Conservation (phyloP, 768 basidiomycete genomes). For the Mycena rebaudengoi region DNA sequence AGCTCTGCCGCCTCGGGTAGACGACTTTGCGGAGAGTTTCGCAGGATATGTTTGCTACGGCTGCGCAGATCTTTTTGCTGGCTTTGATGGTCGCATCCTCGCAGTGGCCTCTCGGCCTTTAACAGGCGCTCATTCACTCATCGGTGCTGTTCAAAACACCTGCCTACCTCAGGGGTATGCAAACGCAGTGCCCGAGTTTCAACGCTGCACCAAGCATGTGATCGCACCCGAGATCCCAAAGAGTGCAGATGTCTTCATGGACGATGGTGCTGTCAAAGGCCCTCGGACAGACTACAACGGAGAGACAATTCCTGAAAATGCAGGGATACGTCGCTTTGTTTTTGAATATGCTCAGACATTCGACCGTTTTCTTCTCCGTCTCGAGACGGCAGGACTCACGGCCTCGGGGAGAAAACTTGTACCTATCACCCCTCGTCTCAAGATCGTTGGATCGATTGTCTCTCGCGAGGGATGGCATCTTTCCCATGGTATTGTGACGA, state of each 20-base stretch:
- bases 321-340: not conserved
- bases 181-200: conserved; percentile 45
- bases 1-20: conserved; percentile 30
- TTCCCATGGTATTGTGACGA: conserved; percentile 29
- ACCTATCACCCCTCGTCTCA: conserved; percentile 26
- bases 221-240: conserved; percentile 24
- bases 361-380: not conserved
- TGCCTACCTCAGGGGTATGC: conserved; percentile 44
- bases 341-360: conserved; percentile 2
- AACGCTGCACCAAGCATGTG: conserved; percentile 27
- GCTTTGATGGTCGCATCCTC: conserved; percentile 40
- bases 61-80: conserved; percentile 38
- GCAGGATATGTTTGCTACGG: conserved; percentile 32
- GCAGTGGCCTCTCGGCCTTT: conserved; percentile 36
- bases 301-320: not conserved
- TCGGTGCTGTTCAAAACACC: conserved; percentile 30
- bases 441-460: conserved; percentile 40
- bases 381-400: conserved; percentile 35
- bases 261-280: conserved; percentile 29
- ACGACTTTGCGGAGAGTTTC: conserved; percentile 36
- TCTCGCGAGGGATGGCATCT: conserved; percentile 40
- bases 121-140: conserved; percentile 40
- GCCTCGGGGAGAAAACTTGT: conserved; percentile 41
- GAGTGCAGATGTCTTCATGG: conserved; percentile 27
- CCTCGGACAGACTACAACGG: conserved; percentile 23